These are phyloP conservation scores for Cicer judaicum DNA, from an alignment of 306 rosid species.

Conservation along the genomic window DNA sequence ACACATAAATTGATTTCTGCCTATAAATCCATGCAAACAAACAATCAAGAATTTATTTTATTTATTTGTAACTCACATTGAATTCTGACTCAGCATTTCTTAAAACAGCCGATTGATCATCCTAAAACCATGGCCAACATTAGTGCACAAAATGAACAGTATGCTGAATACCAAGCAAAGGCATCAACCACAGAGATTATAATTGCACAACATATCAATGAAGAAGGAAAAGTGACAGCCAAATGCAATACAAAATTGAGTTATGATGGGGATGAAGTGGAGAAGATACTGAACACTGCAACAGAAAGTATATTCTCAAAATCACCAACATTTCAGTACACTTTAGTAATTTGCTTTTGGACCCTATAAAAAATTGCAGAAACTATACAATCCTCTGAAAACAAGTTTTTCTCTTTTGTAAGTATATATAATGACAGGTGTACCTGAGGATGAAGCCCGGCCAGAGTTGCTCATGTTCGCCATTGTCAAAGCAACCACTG, in stretches of 20 bases:
- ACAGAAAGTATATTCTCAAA: neutral
- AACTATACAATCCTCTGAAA: neutral
- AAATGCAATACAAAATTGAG: neutral
- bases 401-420: neutral
- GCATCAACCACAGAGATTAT: neutral
- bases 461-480: neutral
- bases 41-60: neutral
- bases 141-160: neutral
- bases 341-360: neutral
- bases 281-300: neutral
- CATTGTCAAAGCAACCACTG: too few relatives aligned
- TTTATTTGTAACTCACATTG: neutral
- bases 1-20: neutral
- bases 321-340: neutral
- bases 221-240: neutral
- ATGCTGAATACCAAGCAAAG: neutral
- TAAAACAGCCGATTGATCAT: slow-evolving; percentile 7
- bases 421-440: too few relatives aligned
- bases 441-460: neutral
- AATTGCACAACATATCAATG: neutral
- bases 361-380: neutral
- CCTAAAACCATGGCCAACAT: neutral
- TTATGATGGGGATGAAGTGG: neutral
- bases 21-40: neutral
- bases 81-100: neutral